These are phyloP conservation scores for Kwoniella botswanensis DNA, from an alignment of 768 basidiomycete species.

Conservation along the genomic window DNA sequence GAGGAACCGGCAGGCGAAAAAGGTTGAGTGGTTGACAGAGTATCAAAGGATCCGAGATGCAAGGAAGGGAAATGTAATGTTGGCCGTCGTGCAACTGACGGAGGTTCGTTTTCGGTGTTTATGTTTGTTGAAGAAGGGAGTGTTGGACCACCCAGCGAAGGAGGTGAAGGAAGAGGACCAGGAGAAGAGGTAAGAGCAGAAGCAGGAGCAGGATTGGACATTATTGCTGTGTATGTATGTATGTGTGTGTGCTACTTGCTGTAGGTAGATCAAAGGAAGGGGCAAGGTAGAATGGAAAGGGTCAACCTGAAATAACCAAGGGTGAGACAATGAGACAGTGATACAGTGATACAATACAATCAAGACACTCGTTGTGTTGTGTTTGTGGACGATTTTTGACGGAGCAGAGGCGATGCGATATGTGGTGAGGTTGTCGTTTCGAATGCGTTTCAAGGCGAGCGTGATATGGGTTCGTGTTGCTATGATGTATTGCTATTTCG, in stretches of 20 bases:
- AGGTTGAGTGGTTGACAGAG: conserved; percentile 7
- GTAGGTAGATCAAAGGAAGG: conserved; percentile 1
- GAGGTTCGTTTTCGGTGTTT: neutral
- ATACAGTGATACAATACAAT: too few relatives aligned
- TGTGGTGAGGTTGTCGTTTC: neutral
- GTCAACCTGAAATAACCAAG: too few relatives aligned
- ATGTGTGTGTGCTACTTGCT: neutral
- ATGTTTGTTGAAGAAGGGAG: neutral
- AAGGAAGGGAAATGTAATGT: conserved; percentile 41
- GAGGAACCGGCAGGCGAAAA: neutral
- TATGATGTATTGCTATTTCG: neutral
- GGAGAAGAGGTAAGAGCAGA: neutral
- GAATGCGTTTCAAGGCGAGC: neutral
- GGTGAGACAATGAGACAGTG: too few relatives aligned
- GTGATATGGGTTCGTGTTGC: neutral
- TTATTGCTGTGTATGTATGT: neutral
- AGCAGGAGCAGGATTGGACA: conserved; percentile 6
- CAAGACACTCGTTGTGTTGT: too few relatives aligned
- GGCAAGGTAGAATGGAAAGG: neutral
- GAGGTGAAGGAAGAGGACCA: conserved; percentile 15
- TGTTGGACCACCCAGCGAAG: neutral
- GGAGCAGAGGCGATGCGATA: neutral
- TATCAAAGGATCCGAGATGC: conserved; percentile 47
- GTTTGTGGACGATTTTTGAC: neutral
- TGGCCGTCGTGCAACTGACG: conserved; percentile 33